These are phyloP conservation scores for Leucosporidium yakuticum DNA, from an alignment of 768 basidiomycete genomes.

Conservation along the genomic window DNA sequence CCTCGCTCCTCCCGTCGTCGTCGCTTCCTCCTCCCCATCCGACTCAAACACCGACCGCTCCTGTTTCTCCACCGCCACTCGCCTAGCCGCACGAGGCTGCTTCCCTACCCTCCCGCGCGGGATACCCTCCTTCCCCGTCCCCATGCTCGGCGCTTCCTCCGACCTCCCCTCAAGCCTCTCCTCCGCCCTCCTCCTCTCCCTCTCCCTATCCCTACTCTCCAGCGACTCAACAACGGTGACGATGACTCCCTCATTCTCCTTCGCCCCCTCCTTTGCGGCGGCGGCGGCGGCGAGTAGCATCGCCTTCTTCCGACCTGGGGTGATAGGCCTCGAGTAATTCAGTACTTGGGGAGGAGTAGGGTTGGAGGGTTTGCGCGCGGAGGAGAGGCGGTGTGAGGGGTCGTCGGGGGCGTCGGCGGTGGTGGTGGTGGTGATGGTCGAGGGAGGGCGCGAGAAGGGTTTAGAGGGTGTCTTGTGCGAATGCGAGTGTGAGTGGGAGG, in stretches of 20 bases:
- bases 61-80: not conserved
- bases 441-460: not conserved
- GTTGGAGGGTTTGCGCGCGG: not conserved
- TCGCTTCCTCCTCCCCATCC: not conserved
- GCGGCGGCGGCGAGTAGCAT: not conserved
- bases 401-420: not conserved
- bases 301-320: slow-evolving; percentile 2
- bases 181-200: not conserved
- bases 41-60: not conserved
- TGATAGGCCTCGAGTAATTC: not conserved
- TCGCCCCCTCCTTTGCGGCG: too few species aligned
- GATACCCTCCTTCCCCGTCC: too few species aligned
- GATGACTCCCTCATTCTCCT: too few species aligned
- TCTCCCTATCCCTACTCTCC: not conserved
- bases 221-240: too few species aligned
- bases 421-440: not conserved
- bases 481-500: too few species aligned
- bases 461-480: not conserved
- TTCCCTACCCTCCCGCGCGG: too few species aligned
- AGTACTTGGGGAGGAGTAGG: not conserved
- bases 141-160: too few species aligned
- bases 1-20: not conserved
- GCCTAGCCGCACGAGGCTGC: too few species aligned
- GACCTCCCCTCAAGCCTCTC: not conserved
- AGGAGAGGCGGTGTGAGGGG: not conserved